Evolutionary conservation across 768 basidiomycete species (phyloP).

Genomic region (Boletus coccyginus): DNA sequence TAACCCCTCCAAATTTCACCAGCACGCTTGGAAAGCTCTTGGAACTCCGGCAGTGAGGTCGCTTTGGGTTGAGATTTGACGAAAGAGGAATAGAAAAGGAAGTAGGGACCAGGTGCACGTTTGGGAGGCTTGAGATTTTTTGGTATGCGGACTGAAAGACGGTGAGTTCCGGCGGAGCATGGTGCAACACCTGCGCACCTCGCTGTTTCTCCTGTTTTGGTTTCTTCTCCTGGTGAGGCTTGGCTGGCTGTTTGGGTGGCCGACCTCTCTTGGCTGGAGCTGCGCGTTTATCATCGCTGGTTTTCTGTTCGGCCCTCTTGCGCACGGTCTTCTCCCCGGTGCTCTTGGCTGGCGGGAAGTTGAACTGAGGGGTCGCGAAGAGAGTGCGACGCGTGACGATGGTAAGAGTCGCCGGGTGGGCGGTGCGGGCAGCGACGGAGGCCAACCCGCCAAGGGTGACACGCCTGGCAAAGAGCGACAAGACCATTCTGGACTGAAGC

Average conservation of each 20-base stretch:
- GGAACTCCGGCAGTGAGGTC: not conserved
- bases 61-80: not conserved
- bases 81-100: constrained; percentile 24
- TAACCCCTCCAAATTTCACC: constrained; percentile 31
- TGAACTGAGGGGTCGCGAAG: constrained; percentile 19
- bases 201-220: constrained; percentile 1
- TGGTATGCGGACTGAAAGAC: constrained; percentile 13
- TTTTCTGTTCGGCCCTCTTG: constrained; percentile 2
- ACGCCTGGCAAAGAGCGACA: constrained; percentile 17
- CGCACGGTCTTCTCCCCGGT: not conserved
- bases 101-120: constrained; percentile 24
- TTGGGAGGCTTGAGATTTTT: constrained; percentile 26
- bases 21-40: constrained; percentile 19
- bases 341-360: constrained; percentile 6
- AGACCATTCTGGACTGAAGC: constrained; percentile 2
- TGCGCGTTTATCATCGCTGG: not conserved
- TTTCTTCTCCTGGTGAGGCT: not conserved
- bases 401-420: not conserved
- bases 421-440: not conserved
- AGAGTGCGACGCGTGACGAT: constrained; percentile 25
- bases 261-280: constrained; percentile 7
- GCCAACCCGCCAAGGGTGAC: not conserved
- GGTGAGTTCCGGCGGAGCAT: constrained; percentile 1
- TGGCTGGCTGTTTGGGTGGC: not conserved
- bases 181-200: constrained; percentile 10